Conservation (phyloP, 192 early-diverging fungal species). For the Podila horticola region DNA sequence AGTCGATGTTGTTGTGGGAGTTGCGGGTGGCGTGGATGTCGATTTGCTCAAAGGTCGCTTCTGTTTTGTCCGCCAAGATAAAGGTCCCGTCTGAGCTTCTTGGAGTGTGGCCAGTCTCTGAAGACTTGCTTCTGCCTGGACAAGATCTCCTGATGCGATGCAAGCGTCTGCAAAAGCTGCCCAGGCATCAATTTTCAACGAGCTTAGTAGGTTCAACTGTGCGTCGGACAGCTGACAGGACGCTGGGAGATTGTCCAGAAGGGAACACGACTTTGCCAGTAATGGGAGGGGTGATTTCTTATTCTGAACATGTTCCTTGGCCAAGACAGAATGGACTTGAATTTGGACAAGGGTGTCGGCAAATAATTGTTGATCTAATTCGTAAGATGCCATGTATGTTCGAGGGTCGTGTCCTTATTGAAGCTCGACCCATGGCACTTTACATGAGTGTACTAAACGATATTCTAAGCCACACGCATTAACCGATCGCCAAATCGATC, state of each 20-base stretch:
- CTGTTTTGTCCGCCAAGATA: conserved; percentile 9
- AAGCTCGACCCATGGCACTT: too few relatives aligned
- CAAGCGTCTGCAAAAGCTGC: conserved; percentile 24
- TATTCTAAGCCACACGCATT: too few relatives aligned
- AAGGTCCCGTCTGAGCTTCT: conserved; percentile 17
- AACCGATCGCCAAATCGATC: too few relatives aligned
- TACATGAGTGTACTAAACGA: too few relatives aligned
- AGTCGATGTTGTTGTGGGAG: neutral
- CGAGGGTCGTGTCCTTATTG: too few relatives aligned
- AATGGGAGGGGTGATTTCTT: conserved; percentile 40
- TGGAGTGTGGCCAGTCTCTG: conserved; percentile 20
- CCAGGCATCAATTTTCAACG: conserved; percentile 39
- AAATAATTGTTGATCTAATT: conserved; percentile 29
- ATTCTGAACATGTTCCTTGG: conserved; percentile 23
- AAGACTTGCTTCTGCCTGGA: conserved; percentile 39
- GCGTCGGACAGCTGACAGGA: conserved; percentile 10
- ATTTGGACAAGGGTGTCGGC: conserved; percentile 39
- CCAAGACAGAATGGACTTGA: conserved; percentile 29
- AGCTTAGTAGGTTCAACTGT: conserved; percentile 11
- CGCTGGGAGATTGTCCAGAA: conserved; percentile 36
- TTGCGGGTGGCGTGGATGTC: neutral
- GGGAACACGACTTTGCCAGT: conserved; percentile 34
- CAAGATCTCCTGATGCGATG: conserved; percentile 18
- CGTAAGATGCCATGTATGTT: neutral
- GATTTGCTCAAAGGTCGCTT: neutral